Percentiles rank a stretch among this genome's conserved stretches.
These are phyloP conservation scores for Colletotrichum sp. DNA, from an alignment of 2,329 filamentous ascomycete genomes.

Conservation along the genomic window DNA sequence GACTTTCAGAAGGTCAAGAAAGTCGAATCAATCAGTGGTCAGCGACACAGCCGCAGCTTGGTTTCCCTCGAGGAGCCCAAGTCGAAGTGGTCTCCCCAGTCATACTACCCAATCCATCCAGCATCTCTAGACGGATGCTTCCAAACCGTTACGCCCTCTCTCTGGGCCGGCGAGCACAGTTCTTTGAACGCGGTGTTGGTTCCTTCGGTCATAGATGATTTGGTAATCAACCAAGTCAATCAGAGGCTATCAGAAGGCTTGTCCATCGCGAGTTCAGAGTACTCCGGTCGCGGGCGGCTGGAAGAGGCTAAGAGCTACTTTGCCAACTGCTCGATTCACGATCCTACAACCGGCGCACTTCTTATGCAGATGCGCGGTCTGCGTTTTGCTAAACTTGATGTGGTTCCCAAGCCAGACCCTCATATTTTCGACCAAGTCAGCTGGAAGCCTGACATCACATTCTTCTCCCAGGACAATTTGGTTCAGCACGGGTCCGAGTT, in stretches of 20 bases:
- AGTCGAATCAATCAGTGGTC: background rate
- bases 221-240: background rate
- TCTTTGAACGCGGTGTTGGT: background rate
- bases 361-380: background rate
- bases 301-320: background rate
- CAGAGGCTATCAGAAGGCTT: background rate
- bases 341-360: background rate
- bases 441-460: background rate
- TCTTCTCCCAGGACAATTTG: background rate
- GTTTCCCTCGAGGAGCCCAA: background rate
- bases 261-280: background rate
- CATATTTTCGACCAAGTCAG: background rate
- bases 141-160: background rate
- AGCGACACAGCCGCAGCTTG: background rate
- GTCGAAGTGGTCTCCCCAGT: background rate
- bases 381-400: background rate
- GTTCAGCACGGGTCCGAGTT: background rate
- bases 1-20: background rate
- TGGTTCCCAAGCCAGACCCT: background rate
- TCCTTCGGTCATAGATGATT: background rate
- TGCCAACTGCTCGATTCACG: background rate
- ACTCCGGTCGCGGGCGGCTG: background rate
- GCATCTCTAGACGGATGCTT: background rate
- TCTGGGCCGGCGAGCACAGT: background rate
- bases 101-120: background rate